Conservation (phyloP, 129 eudicot species). For the Flaveria ramosissima region DNA sequence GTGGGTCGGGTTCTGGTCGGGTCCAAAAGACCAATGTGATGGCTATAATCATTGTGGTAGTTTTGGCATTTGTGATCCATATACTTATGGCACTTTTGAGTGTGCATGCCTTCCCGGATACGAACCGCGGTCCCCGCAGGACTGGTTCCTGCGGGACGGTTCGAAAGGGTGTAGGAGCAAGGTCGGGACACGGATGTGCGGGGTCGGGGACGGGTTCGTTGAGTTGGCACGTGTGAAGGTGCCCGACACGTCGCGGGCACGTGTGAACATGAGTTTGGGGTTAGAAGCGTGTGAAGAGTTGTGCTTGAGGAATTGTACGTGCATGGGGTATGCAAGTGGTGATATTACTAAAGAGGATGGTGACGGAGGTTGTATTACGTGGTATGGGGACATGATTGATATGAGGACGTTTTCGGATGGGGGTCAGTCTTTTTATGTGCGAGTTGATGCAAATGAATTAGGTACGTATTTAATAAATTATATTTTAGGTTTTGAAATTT, state of each 20-base stretch:
- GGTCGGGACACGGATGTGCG: constrained; percentile 19
- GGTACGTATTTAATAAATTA: constrained; percentile 34
- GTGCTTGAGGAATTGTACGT: constrained; percentile 56
- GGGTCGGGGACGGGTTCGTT: constrained; percentile 45
- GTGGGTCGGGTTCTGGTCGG: constrained; percentile 41
- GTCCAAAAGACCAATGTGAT: constrained; percentile 47
- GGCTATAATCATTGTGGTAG: constrained; percentile 43
- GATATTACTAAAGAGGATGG: constrained; percentile 31
- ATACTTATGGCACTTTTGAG: constrained; percentile 25
- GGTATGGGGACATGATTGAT: constrained; percentile 51
- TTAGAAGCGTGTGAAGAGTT: constrained; percentile 38
- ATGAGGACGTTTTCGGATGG: constrained; percentile 39
- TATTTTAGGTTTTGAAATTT: too few species aligned
- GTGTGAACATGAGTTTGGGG: constrained; percentile 42
- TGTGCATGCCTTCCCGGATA: constrained; percentile 49
- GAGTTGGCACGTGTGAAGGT: constrained; percentile 40
- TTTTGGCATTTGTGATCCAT: constrained; percentile 39
- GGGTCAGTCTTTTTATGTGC: constrained; percentile 53
- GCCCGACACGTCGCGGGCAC: constrained; percentile 45
- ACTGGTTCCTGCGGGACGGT: constrained; percentile 55
- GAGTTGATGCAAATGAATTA: constrained; percentile 52
- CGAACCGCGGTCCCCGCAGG: constrained; percentile 36
- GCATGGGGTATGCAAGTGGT: constrained; percentile 47
- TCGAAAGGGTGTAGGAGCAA: constrained; percentile 44
- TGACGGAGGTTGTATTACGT: constrained; percentile 47